Percentiles rank a stretch among this genome's conserved stretches.
These are phyloP conservation scores for Fusarium burgessii DNA, from an alignment of 2,329 filamentous ascomycete genomes.

Conservation along the genomic window DNA sequence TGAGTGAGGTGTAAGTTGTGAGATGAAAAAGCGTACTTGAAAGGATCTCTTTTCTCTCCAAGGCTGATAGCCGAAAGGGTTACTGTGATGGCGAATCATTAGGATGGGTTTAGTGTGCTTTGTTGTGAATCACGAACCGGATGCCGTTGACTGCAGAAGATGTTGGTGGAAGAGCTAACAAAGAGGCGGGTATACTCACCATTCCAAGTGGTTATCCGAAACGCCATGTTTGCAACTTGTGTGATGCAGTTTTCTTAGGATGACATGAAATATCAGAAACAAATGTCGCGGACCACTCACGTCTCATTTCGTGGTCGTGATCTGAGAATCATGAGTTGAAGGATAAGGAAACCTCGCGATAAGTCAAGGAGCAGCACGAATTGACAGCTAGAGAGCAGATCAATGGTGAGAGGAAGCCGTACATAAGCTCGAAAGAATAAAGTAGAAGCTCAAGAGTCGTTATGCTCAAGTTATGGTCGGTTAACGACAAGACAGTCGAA, in stretches of 20 bases:
- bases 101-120: background rate
- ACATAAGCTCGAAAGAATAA: background rate
- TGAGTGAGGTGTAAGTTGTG: background rate
- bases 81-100: conserved; percentile 59
- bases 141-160: conserved; percentile 78
- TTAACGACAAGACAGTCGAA: background rate
- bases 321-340: conserved; percentile 12
- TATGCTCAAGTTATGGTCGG: background rate
- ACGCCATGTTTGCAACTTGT: conserved; percentile 65
- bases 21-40: conserved; percentile 60
- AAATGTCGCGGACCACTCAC: background rate
- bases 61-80: conserved; percentile 87
- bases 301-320: conserved; percentile 13
- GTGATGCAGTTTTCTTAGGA: background rate
- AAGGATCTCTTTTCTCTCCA: conserved; percentile 80
- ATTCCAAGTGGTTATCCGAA: conserved; percentile 90
- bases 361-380: background rate
- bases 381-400: background rate
- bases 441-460: background rate
- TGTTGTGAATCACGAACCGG: conserved; percentile 61
- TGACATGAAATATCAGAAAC: background rate
- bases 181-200: conserved; percentile 61
- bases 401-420: accelerated
- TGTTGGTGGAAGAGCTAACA: conserved; percentile 2
- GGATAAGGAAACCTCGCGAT: background rate